Evolutionary conservation across 805 yeast species (phyloP).

Genomic region (Starmerella bombi): DNA sequence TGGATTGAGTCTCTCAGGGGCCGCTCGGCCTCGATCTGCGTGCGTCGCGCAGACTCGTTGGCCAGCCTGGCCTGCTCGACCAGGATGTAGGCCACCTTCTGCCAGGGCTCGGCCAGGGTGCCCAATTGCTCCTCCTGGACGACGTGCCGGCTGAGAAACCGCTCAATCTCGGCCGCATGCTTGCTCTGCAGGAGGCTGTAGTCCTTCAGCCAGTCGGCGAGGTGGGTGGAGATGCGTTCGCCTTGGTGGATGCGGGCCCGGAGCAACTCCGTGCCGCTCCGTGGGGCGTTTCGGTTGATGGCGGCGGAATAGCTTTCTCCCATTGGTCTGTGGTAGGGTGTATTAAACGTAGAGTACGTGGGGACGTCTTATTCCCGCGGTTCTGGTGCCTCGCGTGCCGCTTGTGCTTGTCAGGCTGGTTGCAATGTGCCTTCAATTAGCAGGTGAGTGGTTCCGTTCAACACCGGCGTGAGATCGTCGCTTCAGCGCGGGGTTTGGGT

Average conservation of each 20-base stretch:
- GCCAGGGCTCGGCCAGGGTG: slow-evolving; percentile 25
- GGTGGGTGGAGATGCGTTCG: slow-evolving; percentile 42
- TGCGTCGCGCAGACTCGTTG: slow-evolving; percentile 26
- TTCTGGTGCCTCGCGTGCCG: neutral
- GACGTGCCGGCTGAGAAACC: slow-evolving; percentile 14
- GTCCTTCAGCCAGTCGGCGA: slow-evolving; percentile 49
- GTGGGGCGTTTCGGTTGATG: slow-evolving; percentile 30
- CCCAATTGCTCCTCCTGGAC: slow-evolving; percentile 19
- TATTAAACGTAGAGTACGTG: neutral
- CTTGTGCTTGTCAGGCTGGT: no score
- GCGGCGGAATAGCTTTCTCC: slow-evolving; percentile 21
- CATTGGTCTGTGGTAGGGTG: slow-evolving; percentile 3
- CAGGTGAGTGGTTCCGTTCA: no score
- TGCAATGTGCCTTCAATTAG: no score
- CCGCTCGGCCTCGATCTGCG: slow-evolving; percentile 30
- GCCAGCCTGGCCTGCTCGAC: slow-evolving; percentile 25
- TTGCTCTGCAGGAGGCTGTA: slow-evolving; percentile 36
- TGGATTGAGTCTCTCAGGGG: slow-evolving; percentile 30
- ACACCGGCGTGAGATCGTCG: no score
- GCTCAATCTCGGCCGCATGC: slow-evolving; percentile 38
- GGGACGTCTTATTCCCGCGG: no score
- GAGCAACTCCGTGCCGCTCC: slow-evolving; percentile 46
- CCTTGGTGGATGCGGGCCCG: slow-evolving; percentile 45
- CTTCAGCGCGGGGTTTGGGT: no score
- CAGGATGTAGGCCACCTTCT: slow-evolving; percentile 21